Evolutionary conservation across 2,329 filamentous ascomycete species (phyloP), one percentile per base, ranked within the genome.

Genomic region (Fusarium drepaniforme): DNA sequence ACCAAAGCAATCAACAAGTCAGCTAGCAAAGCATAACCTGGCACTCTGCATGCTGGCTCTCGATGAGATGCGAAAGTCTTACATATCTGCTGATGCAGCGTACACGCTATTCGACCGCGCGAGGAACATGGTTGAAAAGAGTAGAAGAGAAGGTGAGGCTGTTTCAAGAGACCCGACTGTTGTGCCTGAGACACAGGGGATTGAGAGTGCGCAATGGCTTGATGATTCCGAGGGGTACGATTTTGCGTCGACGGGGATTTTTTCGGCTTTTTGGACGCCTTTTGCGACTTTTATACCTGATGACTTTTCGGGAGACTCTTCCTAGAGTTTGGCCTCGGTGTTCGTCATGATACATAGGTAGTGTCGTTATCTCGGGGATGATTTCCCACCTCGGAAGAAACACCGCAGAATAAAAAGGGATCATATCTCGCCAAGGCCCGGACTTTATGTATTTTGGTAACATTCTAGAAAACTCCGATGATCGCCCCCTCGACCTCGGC

Each of bases 41-140:
- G 66, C 53, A 3, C 11, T 71, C 8, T 71, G 66, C n/a, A n/a
- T 71, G 7, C n/a, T 71, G 3, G 66, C 68, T 25, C 37, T 71
- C 4, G 15, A 66, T 11, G 68, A 65, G 44, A 49, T 71, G 66
- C 68, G 67, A 44, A 66, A 57, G 33, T 66, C 67, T 8, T 70
- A 70, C n/a, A 23, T 70, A 3, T 71, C 66, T 7, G 66, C 67
- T 3, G 67, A 71, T 8, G 68, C 68, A 2, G 61, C 56, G 12
- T 70, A 70, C 21, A 68, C 53, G 2, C 28, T 70, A 12, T 71
- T 71, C 46, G 67, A 71, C 12, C 40, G 56, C 0, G 67, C 68
- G 3, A 62, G 61, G 12, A 60, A 21, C 9, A 71, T 70, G 61
- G 37, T 71, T 25, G 53, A 61, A 16, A 68, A 68, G 13, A 42